Base-by-base conservation (phyloP, 371 early-diverging fungal species). In the Apophysomyces variabilis region DNA sequence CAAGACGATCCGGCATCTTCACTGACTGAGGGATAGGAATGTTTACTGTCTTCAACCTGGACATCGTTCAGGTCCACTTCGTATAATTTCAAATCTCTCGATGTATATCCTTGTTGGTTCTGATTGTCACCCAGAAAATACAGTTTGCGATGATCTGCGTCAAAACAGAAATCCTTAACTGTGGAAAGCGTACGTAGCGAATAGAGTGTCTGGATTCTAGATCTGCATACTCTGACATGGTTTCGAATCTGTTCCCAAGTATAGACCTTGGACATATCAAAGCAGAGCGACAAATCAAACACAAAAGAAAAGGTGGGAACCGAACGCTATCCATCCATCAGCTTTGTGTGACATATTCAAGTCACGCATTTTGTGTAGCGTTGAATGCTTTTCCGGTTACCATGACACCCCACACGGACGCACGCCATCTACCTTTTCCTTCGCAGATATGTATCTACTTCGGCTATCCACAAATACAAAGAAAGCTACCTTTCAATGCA, bases 221-320 rank as follows among this genome's bases (percentile, higher is more conserved):
- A 64, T 47, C 86, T 78, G 66, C 87, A 85, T 11, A 82, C 75
- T 41, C 85, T 80, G 9, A 90, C 87, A 75, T 85, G 83, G 58
- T 64, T 80, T 56, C 87, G 79, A 61, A 87, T 79, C 56, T 78
- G 74, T 58, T 90, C 88, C 90, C 90, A 90, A 39, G 80, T 78
- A 57, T 69, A 72, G 32, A 45, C 63, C 71, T 75, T 79, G 61
- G 50, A 65, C 66, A 64, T 62, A 45, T 36, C 57, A 62, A 26
- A 59, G 46, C 39, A 9, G 26, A 58, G 54, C 54, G 7, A 26
- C 16, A 16, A 50, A 50, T 7, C 54, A 21, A 18, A 50, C 32
- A 26, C 1, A 26, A 26, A 26, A 26, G 3, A 26, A 26, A 26
- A 26, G 32, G 32, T 26, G 32, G 32, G 32, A 26, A 26, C 32